phyloP scores from a whole-genome alignment of 352 stramenopile genomes.

The Phytophthora sp. region DNA sequence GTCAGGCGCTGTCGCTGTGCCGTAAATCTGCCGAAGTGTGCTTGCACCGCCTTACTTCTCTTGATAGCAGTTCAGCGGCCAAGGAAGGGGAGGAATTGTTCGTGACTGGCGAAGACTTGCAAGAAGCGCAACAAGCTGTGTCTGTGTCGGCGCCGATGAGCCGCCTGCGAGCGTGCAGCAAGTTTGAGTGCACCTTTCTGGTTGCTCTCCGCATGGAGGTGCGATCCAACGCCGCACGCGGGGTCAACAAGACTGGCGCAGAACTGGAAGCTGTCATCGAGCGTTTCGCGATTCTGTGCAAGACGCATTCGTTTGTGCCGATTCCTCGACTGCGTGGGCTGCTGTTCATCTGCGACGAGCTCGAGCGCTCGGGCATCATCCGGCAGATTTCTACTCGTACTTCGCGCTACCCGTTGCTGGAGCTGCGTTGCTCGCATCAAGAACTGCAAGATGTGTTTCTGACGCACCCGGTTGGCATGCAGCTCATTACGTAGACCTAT shows the following conservation, averaged over 20 bases:
- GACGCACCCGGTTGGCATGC: constrained; percentile 58
- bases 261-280: constrained; percentile 69
- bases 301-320: constrained; percentile 65
- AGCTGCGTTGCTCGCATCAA: constrained; percentile 65
- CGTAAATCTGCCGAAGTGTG: constrained; percentile 65
- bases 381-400: constrained; percentile 48
- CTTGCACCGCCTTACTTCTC: constrained; percentile 42
- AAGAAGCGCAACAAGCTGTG: constrained; percentile 53
- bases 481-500: constrained; percentile 64
- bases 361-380: constrained; percentile 67
- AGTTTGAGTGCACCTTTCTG: constrained; percentile 79
- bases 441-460: constrained; percentile 75
- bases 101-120: constrained; percentile 65
- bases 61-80: neutral
- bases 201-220: constrained; percentile 70
- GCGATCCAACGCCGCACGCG: constrained; percentile 35
- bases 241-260: constrained; percentile 35
- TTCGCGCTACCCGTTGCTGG: constrained; percentile 59
- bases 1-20: constrained; percentile 70
- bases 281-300: constrained; percentile 70
- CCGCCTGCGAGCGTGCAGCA: constrained; percentile 60
- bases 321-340: constrained; percentile 60
- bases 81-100: constrained; percentile 15
- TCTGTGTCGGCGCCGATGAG: constrained; percentile 62
- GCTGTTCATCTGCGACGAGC: constrained; percentile 65